Evolutionary conservation across 1,284 basidiomycete genomes (phyloP).

Genomic region (Takashimella tepidaria): DNA sequence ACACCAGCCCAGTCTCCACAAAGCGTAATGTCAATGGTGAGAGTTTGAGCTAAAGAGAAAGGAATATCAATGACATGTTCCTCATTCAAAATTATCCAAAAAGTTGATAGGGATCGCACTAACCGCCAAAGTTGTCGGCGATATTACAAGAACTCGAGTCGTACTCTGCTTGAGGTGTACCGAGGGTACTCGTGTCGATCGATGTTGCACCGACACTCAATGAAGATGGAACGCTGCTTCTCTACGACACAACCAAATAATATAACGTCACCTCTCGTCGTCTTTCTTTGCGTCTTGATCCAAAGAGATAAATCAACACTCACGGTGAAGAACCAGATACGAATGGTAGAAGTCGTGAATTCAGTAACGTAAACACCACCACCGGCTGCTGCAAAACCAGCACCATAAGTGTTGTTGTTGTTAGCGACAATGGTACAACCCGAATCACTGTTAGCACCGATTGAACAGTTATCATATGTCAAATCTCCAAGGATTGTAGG

Average conservation of each 20-base stretch:
- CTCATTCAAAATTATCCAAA: neutral
- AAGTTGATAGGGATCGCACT: constrained; percentile 15
- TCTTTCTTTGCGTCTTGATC: neutral
- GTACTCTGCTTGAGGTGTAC: constrained; percentile 65
- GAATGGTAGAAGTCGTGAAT: constrained; percentile 53
- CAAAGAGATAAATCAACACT: constrained; percentile 30
- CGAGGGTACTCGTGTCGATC: constrained; percentile 62
- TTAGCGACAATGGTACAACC: constrained; percentile 61
- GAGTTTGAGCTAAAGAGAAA: constrained; percentile 51
- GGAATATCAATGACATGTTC: neutral
- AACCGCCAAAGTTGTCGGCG: constrained; percentile 55
- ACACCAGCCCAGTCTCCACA: constrained; percentile 59
- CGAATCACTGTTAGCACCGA: constrained; percentile 49
- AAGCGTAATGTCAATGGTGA: constrained; percentile 71
- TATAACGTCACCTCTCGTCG: neutral
- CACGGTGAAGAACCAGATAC: constrained; percentile 72
- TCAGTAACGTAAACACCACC: constrained; percentile 71
- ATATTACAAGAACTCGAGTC: constrained; percentile 59
- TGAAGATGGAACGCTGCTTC: constrained; percentile 56
- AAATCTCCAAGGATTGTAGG: constrained; percentile 21
- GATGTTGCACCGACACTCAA: constrained; percentile 54
- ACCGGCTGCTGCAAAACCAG: constrained; percentile 58
- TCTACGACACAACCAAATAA: too few relatives aligned
- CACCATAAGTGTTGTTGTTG: constrained; percentile 57
- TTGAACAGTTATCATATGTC: constrained; percentile 36